Percentiles rank a stretch among this genome's conserved stretches.
Conservation (phyloP, 2,329 filamentous ascomycete genomes). For the Epicoccum sorghinum region DNA sequence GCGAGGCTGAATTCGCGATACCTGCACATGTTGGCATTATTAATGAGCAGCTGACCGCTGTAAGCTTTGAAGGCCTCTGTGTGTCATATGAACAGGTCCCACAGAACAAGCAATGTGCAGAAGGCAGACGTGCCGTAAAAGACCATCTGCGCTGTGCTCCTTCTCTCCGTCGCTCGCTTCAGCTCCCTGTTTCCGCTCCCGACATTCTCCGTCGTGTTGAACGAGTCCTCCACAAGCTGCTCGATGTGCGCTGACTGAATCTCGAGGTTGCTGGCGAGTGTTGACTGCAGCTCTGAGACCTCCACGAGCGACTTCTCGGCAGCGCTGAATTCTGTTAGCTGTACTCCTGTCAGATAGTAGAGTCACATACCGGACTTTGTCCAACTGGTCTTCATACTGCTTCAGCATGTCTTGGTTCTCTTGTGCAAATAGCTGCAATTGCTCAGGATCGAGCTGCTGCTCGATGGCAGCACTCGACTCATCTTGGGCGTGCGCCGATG, state of each 20-base stretch:
- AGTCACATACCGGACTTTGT: constrained; percentile 82
- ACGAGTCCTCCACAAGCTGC: constrained; percentile 83
- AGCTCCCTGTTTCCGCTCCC: constrained; percentile 89
- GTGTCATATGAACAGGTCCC: constrained; percentile 56
- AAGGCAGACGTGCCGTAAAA: constrained; percentile 56
- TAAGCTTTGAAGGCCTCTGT: neutral
- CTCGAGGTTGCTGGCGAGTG: constrained; percentile 83
- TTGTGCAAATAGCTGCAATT: constrained; percentile 90
- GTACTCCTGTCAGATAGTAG: neutral
- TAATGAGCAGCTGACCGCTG: constrained; percentile 8
- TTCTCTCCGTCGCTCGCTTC: constrained; percentile 72
- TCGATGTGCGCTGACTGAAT: constrained; percentile 89
- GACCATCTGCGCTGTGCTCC: constrained; percentile 56
- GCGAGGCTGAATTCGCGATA: constrained; percentile 5
- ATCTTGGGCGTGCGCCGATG: constrained; percentile 30
- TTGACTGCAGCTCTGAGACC: constrained; percentile 89
- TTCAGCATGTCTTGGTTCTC: constrained; percentile 92
- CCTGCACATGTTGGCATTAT: constrained; percentile 17
- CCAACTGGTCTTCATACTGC: constrained; percentile 91
- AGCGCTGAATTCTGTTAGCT: constrained; percentile 60
- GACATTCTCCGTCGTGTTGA: constrained; percentile 82
- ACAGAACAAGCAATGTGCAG: constrained; percentile 54
- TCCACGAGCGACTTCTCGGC: constrained; percentile 90
- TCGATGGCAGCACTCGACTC: constrained; percentile 49
- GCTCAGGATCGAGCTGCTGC: constrained; percentile 75